phyloP scores from a whole-genome alignment of 2,329 filamentous ascomycete species.

The Domatiomyces globalis region DNA sequence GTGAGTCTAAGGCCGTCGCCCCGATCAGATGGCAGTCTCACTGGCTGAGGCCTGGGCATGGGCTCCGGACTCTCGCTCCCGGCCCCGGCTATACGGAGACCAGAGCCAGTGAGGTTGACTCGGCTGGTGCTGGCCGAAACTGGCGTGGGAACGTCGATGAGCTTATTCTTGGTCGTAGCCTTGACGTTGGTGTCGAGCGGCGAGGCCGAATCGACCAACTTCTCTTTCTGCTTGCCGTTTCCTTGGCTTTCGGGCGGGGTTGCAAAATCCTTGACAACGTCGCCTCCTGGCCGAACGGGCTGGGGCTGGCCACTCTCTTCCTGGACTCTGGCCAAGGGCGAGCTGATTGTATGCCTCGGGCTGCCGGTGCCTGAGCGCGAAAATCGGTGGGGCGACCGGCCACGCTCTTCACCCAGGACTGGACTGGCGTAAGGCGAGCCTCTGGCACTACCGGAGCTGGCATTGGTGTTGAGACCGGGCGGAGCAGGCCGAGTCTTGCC shows the following conservation, averaged over 20 bases:
- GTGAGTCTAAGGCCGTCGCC: neutral
- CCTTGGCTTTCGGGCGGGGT: conserved; percentile 20
- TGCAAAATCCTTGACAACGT: conserved; percentile 23
- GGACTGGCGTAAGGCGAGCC: conserved; percentile 42
- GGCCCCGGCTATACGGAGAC: neutral
- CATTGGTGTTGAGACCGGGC: conserved; percentile 40
- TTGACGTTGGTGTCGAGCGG: conserved; percentile 21
- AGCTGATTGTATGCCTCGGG: conserved; percentile 31
- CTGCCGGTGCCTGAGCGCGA: conserved; percentile 30
- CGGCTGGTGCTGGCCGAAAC: conserved; percentile 5
- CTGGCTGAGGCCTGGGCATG: neutral
- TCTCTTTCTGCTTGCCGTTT: conserved; percentile 21
- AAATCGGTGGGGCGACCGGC: conserved; percentile 36
- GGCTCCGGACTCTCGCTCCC: neutral
- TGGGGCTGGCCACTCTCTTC: conserved; percentile 30
- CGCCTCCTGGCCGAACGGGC: conserved; percentile 22
- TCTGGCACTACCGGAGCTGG: conserved; percentile 32
- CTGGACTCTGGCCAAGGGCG: conserved; percentile 33
- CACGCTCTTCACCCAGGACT: conserved; percentile 28
- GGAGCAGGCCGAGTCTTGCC: conserved; percentile 33
- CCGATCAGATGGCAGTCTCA: neutral
- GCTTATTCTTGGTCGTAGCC: conserved; percentile 13
- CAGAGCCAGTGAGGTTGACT: neutral
- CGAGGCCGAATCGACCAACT: conserved; percentile 27
- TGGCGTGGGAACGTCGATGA: conserved; percentile 16